Percentiles rank a stretch among this genome's conserved stretches.
phyloP scores from a whole-genome alignment of 345 rosid genomes.

The Ceriops tagal region DNA sequence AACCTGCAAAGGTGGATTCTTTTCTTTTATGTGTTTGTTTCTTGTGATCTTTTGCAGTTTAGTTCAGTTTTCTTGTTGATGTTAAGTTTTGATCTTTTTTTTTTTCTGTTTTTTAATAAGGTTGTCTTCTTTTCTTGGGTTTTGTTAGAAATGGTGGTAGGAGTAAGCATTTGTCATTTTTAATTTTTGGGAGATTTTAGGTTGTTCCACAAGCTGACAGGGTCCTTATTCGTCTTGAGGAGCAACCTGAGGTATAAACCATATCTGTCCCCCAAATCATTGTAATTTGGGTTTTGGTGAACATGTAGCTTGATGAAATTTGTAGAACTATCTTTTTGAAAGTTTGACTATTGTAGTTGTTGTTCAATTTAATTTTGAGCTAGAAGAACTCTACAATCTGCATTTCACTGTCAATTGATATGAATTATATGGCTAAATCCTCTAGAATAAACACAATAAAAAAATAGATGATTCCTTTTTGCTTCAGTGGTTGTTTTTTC shows the following conservation, averaged over 20 bases:
- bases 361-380: too few relatives aligned
- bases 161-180: background rate
- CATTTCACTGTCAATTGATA: too few relatives aligned
- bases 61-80: background rate
- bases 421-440: too few relatives aligned
- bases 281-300: too few relatives aligned
- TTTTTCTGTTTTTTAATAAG: background rate
- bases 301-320: too few relatives aligned
- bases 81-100: background rate
- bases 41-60: background rate
- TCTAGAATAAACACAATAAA: too few relatives aligned
- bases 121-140: background rate
- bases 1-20: slow-evolving; percentile 58
- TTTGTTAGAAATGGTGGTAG: too few relatives aligned
- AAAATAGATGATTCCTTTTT: too few relatives aligned
- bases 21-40: background rate
- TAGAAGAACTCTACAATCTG: too few relatives aligned
- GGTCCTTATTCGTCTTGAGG: slow-evolving; percentile 80
- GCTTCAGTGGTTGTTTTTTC: too few relatives aligned
- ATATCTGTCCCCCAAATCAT: background rate
- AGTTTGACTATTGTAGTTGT: too few relatives aligned
- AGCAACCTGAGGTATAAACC: slow-evolving; percentile 57
- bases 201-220: slow-evolving; percentile 95
- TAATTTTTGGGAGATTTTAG: slow-evolving; percentile 31
- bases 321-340: too few relatives aligned